Evolutionary conservation across 805 yeast genomes (phyloP).

Genomic region (Wickerhamiella kurtzmanii): DNA sequence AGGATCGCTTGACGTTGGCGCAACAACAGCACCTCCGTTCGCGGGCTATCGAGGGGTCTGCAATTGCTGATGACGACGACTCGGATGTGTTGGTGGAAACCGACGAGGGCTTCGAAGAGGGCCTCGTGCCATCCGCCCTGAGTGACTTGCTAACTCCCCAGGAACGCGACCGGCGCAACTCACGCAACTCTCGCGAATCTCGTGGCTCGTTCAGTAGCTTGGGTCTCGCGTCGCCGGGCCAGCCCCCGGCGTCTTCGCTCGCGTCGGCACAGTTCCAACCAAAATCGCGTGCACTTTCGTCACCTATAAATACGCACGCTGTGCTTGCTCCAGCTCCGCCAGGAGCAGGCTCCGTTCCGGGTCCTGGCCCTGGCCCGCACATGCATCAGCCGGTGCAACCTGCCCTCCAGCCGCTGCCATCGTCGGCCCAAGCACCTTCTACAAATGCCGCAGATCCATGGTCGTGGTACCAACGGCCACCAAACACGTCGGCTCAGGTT

Average conservation of each 20-base stretch:
- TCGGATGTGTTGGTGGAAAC: constrained; percentile 30
- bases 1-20: constrained; percentile 8
- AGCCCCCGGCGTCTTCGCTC: not conserved
- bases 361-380: too few species aligned
- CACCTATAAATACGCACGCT: not conserved
- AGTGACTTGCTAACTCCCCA: constrained; percentile 74
- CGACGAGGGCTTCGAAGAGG: constrained; percentile 44
- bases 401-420: too few species aligned
- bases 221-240: not conserved
- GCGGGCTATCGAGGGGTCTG: constrained; percentile 24
- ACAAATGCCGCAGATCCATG: not conserved
- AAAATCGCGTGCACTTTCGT: not conserved
- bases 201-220: not conserved
- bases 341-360: too few species aligned
- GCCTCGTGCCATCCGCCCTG: constrained; percentile 67
- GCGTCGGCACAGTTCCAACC: not conserved
- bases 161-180: constrained; percentile 57
- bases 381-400: too few species aligned
- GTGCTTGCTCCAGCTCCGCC: not conserved
- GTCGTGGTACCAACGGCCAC: not conserved
- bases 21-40: constrained; percentile 4
- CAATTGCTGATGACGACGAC: constrained; percentile 30
- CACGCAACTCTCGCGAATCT: constrained; percentile 28
- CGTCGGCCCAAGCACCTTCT: not conserved
- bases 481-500: too few species aligned